These are phyloP conservation scores for Sclerotiophoma versabilis DNA, from an alignment of 2,329 filamentous ascomycete species.

Conservation along the genomic window DNA sequence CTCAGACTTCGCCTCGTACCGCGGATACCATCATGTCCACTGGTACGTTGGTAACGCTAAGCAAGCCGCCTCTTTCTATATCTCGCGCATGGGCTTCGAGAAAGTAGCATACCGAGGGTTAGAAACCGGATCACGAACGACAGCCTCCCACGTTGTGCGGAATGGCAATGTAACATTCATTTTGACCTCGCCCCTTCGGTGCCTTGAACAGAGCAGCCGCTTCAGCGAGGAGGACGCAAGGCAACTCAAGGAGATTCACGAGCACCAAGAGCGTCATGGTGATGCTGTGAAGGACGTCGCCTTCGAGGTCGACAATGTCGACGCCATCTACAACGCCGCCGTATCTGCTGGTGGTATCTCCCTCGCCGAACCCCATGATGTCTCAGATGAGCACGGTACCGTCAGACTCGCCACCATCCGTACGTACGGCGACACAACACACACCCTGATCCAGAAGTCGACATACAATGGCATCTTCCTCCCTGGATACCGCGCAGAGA, in stretches of 20 bases:
- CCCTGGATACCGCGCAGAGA: constrained; percentile 75
- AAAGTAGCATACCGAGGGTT: constrained; percentile 84
- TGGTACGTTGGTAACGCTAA: constrained; percentile 99
- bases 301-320: constrained; percentile 90
- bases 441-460: constrained; percentile 81
- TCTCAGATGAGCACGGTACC: constrained; percentile 67
- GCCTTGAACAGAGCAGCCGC: constrained; percentile 40
- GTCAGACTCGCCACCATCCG: constrained; percentile 80
- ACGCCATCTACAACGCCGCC: constrained; percentile 78
- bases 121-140: constrained; percentile 81
- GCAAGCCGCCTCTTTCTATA: constrained; percentile 90
- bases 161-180: constrained; percentile 82
- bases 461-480: constrained; percentile 79
- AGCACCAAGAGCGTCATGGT: constrained; percentile 84
- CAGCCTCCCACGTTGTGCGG: constrained; percentile 83
- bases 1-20: constrained; percentile 62
- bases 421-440: constrained; percentile 95
- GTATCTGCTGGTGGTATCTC: constrained; percentile 69
- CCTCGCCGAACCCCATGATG: constrained; percentile 65
- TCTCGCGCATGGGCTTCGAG: constrained; percentile 84
- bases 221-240: constrained; percentile 64
- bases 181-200: constrained; percentile 79
- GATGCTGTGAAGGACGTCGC: constrained; percentile 96
- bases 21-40: constrained; percentile 89
- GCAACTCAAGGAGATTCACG: constrained; percentile 77